Base-by-base conservation (phyloP, 1,284 basidiomycete species). In the Apiotrichum laibachii region DNA sequence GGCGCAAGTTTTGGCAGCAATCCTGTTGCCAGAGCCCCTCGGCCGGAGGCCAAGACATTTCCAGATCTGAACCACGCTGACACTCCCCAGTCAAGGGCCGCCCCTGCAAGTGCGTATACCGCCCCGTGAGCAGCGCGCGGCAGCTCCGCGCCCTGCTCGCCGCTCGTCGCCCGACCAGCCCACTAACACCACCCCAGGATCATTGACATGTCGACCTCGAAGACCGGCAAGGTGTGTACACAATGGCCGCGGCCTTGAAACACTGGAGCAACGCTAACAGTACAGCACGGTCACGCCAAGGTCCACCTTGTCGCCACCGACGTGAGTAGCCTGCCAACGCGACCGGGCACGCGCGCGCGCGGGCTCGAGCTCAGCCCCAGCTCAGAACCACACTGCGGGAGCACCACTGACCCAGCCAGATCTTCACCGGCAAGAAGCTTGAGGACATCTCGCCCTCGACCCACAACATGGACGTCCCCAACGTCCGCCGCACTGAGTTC, bases 151-250 rank as follows among this genome's bases (percentile, higher is more conserved):
- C 26, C 4, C 26, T 31, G 26, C 26, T 31, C 26, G 26, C 26
- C 7, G 21, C 16, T n/a, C 9, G 48, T 31, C 15, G 37, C 48
- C 18, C 40, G 18, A 16, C 34, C 12, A 22, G 11, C 34, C 16
- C 22, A 53, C 39, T 84, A 87, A 71, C 88, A 92, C 72, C 95
- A 95, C 68, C 98, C 94, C 91, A 98, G 98, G 85, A 95, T 96
- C 81, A 88, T 94, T 72, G 92, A 93, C 76, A 99, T 99, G 95
- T 97, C 94, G 67, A 99, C 96, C 82, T 99, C 95, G 79, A 99
- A 99, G 72, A 76, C 74, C 60, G 63, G 77, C 63, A 93, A 93
- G 49, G 49, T 50, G 49, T 16, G 49, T 50, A 21, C n/a, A 37
- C 8, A 13, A 19, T 33, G 34, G 21, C 18, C 21, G 11, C 15